phyloP scores from a whole-genome alignment of 768 basidiomycete species.

The Rhodocollybia butyracea region DNA sequence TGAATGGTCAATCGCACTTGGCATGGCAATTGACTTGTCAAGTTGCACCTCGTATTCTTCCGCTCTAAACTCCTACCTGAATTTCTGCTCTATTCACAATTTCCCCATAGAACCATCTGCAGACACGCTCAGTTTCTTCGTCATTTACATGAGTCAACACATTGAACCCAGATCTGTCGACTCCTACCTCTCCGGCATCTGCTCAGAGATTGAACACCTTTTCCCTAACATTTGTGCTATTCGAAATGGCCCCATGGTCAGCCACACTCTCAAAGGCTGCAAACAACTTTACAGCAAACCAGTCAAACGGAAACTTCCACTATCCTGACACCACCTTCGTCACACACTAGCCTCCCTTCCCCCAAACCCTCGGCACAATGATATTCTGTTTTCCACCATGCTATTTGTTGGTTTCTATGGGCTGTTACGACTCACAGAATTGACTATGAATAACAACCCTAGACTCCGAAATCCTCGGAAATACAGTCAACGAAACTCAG shows the following conservation, averaged over 20 bases:
- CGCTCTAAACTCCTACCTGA: slow-evolving; percentile 28
- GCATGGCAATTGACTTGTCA: slow-evolving; percentile 20
- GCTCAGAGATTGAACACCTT: slow-evolving; percentile 27
- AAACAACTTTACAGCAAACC: slow-evolving; percentile 15
- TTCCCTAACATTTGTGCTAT: slow-evolving; percentile 27
- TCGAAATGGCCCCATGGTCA: slow-evolving; percentile 22
- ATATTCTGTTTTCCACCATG: too few species aligned
- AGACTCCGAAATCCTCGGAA: too few species aligned
- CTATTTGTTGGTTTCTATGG: too few species aligned
- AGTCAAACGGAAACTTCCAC: slow-evolving; percentile 22
- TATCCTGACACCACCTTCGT: too few species aligned
- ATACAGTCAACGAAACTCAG: too few species aligned
- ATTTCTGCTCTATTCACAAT: slow-evolving; percentile 25
- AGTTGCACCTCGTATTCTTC: slow-evolving; percentile 24
- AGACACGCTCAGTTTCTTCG: slow-evolving; percentile 33
- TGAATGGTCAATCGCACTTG: slow-evolving; percentile 22
- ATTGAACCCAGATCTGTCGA: slow-evolving; percentile 33
- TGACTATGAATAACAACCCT: too few species aligned
- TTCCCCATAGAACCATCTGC: slow-evolving; percentile 26
- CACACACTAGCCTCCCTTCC: too few species aligned
- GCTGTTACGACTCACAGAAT: too few species aligned
- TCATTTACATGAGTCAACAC: slow-evolving; percentile 30
- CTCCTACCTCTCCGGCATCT: slow-evolving; percentile 39
- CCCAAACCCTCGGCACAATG: too few species aligned
- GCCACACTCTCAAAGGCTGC: slow-evolving; percentile 27